Base-by-base conservation (phyloP, 495 filamentous ascomycete species). In the Aspergillus bertholletiae region DNA sequence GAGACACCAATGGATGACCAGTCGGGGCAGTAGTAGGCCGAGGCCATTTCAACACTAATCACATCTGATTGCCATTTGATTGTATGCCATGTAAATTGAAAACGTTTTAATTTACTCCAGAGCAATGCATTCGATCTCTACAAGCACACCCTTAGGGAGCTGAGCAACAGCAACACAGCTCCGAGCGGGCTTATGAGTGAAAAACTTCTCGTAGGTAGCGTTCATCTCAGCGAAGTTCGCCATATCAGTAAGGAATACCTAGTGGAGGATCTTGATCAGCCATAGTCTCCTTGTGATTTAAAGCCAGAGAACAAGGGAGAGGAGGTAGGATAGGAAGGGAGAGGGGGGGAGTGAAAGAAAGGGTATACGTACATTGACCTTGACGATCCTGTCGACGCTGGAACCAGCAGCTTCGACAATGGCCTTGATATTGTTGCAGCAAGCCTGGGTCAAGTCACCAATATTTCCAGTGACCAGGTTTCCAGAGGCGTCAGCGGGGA, bases 81-180 rank as follows among this genome's bases (percentile, higher is more conserved):
- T 58, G 30, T 9, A 47, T 51, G 27, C 32, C 34, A 37, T 15
- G 13, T 37, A n/a, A 11, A n/a, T 2, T 37, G 13, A 5, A 37
- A 37, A 37, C 13, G 34, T 5, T 6, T 15, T 15, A 9, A 3
- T 66, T 62, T 67, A 78, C 55, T 79, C 72, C 52, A 92, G 47
- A 75, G 87, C 73, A 88, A 84, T 67, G 71, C 87, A 89, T 81
- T 97, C 93, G 69, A 97, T 96, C 83, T 97, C 93, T 50, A 96
- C 85, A 47, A 85, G 83, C 46, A 92, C 92, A 32, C 84, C 87
- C 83, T 96, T 96, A 49, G 93, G 93, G 58, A 97, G 78, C 76
- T 92, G 84, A 69, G 85, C 84, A 46, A 93, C 93, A 47, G 90
- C 93, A 53, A 97, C 89, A 73, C 93, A 97, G 75, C 89, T 94